phyloP scores from a whole-genome alignment of 371 early-diverging fungal genomes.

The Phascolomyces articulosus region DNA sequence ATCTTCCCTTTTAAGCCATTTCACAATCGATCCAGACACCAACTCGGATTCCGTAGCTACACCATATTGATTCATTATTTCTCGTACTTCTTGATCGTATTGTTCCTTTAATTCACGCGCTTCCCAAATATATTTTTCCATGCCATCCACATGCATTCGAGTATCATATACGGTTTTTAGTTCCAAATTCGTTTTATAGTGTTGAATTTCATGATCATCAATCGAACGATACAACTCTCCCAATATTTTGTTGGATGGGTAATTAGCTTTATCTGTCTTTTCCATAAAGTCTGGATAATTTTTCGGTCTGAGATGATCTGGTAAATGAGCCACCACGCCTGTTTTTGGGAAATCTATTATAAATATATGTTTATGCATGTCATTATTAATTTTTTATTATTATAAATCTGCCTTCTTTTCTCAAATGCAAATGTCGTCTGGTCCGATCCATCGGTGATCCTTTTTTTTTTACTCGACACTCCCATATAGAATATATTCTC shows the following conservation, averaged over 20 bases:
- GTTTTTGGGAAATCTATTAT: conserved; percentile 70
- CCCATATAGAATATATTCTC: too few species aligned
- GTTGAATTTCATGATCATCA: conserved; percentile 13
- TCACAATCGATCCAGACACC: conserved; percentile 35
- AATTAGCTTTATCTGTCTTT: conserved; percentile 43
- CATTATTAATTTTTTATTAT: background rate
- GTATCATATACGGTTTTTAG: conserved; percentile 31
- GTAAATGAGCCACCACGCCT: conserved; percentile 54
- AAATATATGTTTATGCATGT: background rate
- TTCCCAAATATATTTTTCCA: conserved; percentile 54
- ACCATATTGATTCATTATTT: conserved; percentile 62
- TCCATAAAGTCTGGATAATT: conserved; percentile 29
- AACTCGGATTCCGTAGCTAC: conserved; percentile 52
- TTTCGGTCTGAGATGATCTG: conserved; percentile 9
- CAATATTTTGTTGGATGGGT: conserved; percentile 51
- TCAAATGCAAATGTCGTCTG: too few species aligned
- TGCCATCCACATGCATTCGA: conserved; percentile 49
- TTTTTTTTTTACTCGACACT: too few species aligned
- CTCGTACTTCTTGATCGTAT: conserved; percentile 57
- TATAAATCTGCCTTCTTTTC: background rate
- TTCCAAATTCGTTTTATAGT: background rate
- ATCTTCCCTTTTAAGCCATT: conserved; percentile 26
- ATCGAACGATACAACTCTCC: conserved; percentile 57
- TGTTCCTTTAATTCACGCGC: conserved; percentile 41
- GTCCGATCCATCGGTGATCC: too few species aligned